A percentile compares a stretch with the other conserved stretches of the same genome.
phyloP scores from a whole-genome alignment of 345 rosid species.

The Gossypium thurberi region DNA sequence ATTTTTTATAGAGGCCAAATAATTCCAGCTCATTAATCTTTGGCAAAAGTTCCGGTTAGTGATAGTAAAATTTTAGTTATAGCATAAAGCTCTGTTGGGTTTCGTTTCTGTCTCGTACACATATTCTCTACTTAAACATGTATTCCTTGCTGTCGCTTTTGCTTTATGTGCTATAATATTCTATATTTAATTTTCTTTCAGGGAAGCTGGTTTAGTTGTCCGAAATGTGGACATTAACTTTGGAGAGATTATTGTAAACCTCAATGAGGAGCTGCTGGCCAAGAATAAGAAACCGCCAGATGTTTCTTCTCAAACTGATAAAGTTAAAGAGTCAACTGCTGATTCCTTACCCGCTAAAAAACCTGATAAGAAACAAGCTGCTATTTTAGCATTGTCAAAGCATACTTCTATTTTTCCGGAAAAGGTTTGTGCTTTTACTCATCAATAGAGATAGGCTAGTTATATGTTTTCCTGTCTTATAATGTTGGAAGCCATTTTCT shows the following conservation, averaged over 20 bases:
- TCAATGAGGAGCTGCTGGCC: conserved; percentile 65
- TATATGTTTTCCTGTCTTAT: not conserved
- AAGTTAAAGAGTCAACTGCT: conserved; percentile 20
- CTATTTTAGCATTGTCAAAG: conserved; percentile 46
- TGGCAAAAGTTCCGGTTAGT: not conserved
- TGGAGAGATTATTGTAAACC: conserved; percentile 62
- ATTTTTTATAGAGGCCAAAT: conserved; percentile 9
- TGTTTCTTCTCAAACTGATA: conserved; percentile 28
- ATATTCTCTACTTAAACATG: conserved; percentile 1
- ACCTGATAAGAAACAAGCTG: conserved; percentile 41
- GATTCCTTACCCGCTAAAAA: conserved; percentile 33
- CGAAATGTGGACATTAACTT: conserved; percentile 56
- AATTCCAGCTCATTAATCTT: conserved; percentile 1
- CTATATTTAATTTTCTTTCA: conserved; percentile 30
- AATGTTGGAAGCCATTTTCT: not conserved
- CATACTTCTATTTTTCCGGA: conserved; percentile 67
- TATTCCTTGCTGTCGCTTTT: not conserved
- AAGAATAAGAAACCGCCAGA: conserved; percentile 50
- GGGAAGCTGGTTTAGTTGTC: conserved; percentile 70
- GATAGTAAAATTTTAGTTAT: not conserved
- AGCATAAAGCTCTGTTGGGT: not conserved
- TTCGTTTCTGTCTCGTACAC: not conserved
- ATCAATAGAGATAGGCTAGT: not conserved
- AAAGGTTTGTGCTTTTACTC: conserved; percentile 48
- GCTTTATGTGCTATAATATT: not conserved